Conservation (phyloP, 257 asterid genomes). For the Orobanche coerulescens region DNA sequence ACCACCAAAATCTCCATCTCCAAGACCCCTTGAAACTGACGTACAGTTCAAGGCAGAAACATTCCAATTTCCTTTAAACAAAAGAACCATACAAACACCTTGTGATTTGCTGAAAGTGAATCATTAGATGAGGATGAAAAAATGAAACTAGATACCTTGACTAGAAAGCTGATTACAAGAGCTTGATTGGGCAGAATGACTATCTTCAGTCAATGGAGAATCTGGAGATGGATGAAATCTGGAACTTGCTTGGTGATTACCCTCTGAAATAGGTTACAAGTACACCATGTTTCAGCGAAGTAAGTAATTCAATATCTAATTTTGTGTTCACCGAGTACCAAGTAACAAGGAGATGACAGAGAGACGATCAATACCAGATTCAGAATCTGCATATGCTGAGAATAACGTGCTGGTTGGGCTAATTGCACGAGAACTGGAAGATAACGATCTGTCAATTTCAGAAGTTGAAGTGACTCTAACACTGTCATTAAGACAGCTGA, state of each 20-base stretch:
- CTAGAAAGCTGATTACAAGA: constrained; percentile 36
- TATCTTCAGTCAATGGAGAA: constrained; percentile 38
- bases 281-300: constrained; percentile 20
- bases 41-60: constrained; percentile 31
- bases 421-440: constrained; percentile 51
- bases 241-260: constrained; percentile 56
- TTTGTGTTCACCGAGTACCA: background rate
- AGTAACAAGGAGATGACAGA: background rate
- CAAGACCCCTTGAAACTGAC: constrained; percentile 32
- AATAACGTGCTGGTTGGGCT: constrained; percentile 88
- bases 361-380: constrained; percentile 50
- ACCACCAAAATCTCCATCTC: constrained; percentile 28
- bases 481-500: constrained; percentile 39
- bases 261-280: constrained; percentile 42
- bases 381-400: constrained; percentile 78
- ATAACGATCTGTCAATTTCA: constrained; percentile 53
- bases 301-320: constrained; percentile 5
- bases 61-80: constrained; percentile 36
- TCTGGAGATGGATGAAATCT: constrained; percentile 49
- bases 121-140: constrained; percentile 13
- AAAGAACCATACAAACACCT: background rate
- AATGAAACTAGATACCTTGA: constrained; percentile 42
- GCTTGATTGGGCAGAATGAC: constrained; percentile 42
- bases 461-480: constrained; percentile 41
- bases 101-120: background rate